Conservation (phyloP, 164 flowering plant genomes). For the Liriodendron chinense region DNA sequence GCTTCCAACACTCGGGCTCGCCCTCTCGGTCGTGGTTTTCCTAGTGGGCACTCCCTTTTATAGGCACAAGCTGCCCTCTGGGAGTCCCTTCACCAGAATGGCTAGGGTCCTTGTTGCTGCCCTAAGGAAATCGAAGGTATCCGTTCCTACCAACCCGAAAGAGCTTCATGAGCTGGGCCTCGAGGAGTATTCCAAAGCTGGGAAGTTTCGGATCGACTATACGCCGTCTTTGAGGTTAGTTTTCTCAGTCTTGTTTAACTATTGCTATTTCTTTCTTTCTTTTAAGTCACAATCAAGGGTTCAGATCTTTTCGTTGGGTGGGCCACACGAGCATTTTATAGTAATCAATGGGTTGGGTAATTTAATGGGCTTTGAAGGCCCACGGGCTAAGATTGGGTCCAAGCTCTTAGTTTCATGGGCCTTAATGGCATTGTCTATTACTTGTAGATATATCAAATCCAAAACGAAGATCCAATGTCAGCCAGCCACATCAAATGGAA, state of each 20-base stretch:
- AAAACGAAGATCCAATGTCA: no score
- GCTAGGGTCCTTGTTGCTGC: conserved; percentile 28
- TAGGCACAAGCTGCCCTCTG: conserved; percentile 27
- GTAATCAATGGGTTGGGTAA: no score
- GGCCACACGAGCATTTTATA: no score
- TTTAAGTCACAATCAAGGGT: neutral
- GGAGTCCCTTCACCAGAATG: conserved; percentile 32
- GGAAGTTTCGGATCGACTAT: conserved; percentile 19
- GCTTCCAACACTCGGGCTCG: conserved; percentile 27
- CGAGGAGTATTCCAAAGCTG: conserved; percentile 19
- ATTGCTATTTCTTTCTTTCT: neutral
- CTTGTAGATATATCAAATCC: no score
- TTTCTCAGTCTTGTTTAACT: neutral
- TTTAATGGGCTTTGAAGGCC: no score
- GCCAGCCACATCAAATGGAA: no score
- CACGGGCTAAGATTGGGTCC: no score
- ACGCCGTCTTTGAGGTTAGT: conserved; percentile 25
- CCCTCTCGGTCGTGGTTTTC: conserved; percentile 17
- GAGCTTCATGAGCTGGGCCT: conserved; percentile 26
- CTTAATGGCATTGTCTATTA: no score
- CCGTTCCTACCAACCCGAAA: conserved; percentile 20
- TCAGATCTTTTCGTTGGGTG: neutral
- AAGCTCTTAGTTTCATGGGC: no score
- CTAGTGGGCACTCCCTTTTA: conserved; percentile 27
- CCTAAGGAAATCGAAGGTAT: conserved; percentile 18